A percentile compares a stretch with the other conserved stretches of the same genome.
These are phyloP conservation scores for Adansonia gregorii DNA, from an alignment of 441 rosid genomes.

Conservation along the genomic window DNA sequence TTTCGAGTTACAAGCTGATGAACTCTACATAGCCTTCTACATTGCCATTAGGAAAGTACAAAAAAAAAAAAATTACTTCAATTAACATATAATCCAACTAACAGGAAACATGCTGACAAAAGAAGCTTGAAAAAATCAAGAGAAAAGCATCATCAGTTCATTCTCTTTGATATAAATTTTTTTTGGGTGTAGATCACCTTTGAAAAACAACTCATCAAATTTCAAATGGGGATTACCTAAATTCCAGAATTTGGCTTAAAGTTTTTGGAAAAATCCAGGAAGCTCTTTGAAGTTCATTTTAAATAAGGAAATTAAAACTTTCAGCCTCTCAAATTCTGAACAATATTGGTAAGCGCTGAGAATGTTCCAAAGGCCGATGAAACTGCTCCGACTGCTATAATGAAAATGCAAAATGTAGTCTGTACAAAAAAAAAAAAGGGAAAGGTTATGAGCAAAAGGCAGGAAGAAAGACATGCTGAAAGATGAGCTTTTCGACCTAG, in stretches of 20 bases:
- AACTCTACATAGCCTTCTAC: too few relatives aligned
- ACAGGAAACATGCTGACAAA: too few relatives aligned
- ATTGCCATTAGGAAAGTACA: too few relatives aligned
- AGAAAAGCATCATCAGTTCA: neutral
- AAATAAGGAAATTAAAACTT: neutral
- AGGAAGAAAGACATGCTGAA: neutral
- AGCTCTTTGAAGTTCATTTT: neutral
- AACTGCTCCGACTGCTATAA: conserved; percentile 62
- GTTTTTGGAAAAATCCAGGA: neutral
- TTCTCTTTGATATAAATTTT: neutral
- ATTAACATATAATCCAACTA: too few relatives aligned
- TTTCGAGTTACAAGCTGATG: too few relatives aligned
- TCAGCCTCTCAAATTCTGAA: conserved; percentile 52
- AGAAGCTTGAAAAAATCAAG: neutral
- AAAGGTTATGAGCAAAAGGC: neutral
- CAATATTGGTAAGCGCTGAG: conserved; percentile 64
- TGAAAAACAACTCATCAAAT: neutral
- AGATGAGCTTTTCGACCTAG: neutral
- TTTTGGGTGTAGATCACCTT: neutral
- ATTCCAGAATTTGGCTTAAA: neutral
- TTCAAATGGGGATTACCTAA: neutral
- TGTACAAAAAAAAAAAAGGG: conserved; percentile 36
- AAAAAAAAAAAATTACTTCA: too few relatives aligned
- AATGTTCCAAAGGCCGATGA: conserved; percentile 68
- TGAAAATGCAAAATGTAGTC: conserved; percentile 53